Evolutionary conservation across 345 rosid genomes (phyloP).

Genomic region (Lagerstroemia speciosa): DNA sequence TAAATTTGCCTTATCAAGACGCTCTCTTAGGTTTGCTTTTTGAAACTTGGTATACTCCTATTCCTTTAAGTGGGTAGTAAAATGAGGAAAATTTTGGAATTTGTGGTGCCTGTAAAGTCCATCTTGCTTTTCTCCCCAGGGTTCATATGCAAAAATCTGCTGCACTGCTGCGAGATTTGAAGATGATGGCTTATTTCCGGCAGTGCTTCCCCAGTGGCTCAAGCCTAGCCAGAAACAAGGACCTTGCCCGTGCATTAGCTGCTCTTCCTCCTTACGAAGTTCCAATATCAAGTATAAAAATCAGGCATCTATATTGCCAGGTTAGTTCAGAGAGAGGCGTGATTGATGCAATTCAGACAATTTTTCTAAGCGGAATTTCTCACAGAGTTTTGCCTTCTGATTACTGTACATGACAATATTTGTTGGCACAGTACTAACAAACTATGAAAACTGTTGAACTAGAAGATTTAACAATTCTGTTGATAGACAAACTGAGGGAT

Average conservation of each 20-base stretch:
- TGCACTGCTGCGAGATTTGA: conserved; percentile 60
- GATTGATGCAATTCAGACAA: neutral
- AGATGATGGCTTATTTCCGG: conserved; percentile 77
- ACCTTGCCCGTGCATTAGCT: conserved; percentile 75
- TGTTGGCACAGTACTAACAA: neutral
- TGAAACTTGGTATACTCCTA: neutral
- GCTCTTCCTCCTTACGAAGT: conserved; percentile 84
- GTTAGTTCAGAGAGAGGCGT: conserved; percentile 24
- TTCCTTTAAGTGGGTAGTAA: neutral
- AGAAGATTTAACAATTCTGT: neutral
- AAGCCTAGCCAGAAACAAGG: conserved; percentile 61
- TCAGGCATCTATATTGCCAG: conserved; percentile 78
- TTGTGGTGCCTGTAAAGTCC: neutral
- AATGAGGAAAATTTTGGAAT: neutral
- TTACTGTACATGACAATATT: neutral
- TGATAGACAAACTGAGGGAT: neutral
- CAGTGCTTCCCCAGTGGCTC: conserved; percentile 61
- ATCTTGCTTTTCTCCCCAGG: conserved; percentile 25
- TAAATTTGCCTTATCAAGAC: too few relatives aligned
- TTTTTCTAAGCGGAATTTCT: neutral
- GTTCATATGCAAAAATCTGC: conserved; percentile 55
- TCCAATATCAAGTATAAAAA: conserved; percentile 60
- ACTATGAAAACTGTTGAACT: neutral
- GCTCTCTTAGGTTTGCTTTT: neutral
- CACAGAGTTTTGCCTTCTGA: neutral